Base-by-base conservation (phyloP, 345 rosid species). In the Lenwebbia sp. region DNA sequence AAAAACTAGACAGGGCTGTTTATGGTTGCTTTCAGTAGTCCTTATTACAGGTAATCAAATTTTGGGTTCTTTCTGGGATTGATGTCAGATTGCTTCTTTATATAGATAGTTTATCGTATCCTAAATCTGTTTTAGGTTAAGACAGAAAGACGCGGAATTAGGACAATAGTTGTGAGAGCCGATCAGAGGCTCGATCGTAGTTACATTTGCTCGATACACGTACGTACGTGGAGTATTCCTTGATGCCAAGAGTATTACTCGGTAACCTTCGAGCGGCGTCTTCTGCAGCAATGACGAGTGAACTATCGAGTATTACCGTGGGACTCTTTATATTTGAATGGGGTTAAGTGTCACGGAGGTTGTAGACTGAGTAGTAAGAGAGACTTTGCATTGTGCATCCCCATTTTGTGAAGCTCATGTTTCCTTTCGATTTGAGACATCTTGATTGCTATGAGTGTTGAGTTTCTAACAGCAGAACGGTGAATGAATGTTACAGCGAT, bases 401-500 rank as follows among this genome's bases (percentile, higher is more conserved):
- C 7, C 47, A 12, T 70, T 33, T 37, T 70, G 78, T 5, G 25
- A 37, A 40, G 37, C 81, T 33, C 13, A 14, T 37, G 47, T 70
- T 70, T 70, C 47, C 81, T 37, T 70, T 70, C 13, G 1, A 33
- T 65, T 65, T 17, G 44, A 65, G 76, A 8, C 76, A 65, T 65
- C 10, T 65, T 2, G 23, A 33, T 65, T 19, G 76, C 5, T 65
- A 17, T 2, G 23, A 70, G 26, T 33, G 47, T 70, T 70, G 3
- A 19, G 81, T 70, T 70, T 70, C 81, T 70, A 37, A 70, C 21
- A 21, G 81, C 81, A 10, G 81, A 19, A 70, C 5, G 47, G 47
- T 70, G 81, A 70, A 30, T 37, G 56, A 83, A 62, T 86, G 62
- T 86, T 52, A 54, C 83, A 86, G 88, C 54, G 1, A 13, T 55